These are phyloP conservation scores for Hansfordia pulvinata DNA, from an alignment of 2,329 filamentous ascomycete genomes.

Conservation along the genomic window DNA sequence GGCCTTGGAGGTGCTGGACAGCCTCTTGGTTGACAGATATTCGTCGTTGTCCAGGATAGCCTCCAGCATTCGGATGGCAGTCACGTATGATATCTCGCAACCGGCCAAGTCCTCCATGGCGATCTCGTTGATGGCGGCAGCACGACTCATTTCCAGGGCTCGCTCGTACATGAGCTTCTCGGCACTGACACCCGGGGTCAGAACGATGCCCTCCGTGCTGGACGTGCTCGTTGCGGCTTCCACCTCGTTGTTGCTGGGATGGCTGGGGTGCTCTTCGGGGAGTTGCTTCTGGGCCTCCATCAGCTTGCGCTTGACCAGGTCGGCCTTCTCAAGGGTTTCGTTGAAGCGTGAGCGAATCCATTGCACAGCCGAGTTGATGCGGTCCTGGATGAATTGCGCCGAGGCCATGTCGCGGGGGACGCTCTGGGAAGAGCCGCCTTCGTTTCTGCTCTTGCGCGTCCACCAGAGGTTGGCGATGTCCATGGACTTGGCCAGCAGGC, in stretches of 20 bases:
- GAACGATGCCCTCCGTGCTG: slow-evolving; percentile 63
- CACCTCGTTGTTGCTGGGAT: slow-evolving; percentile 63
- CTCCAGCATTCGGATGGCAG: slow-evolving; percentile 88
- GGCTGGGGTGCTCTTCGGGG: slow-evolving; percentile 71
- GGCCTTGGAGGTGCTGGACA: slow-evolving; percentile 24
- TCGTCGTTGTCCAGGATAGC: slow-evolving; percentile 82
- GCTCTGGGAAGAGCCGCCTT: slow-evolving; percentile 24
- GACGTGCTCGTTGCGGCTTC: slow-evolving; percentile 45
- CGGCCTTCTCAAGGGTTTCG: slow-evolving; percentile 90
- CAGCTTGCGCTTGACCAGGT: slow-evolving; percentile 80
- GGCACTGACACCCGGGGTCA: slow-evolving; percentile 82
- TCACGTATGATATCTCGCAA: slow-evolving; percentile 87
- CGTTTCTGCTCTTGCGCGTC: slow-evolving; percentile 60
- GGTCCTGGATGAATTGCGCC: slow-evolving; percentile 40
- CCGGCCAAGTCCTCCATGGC: slow-evolving; percentile 77
- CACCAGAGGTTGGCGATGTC: slow-evolving; percentile 91
- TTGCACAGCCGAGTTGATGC: slow-evolving; percentile 88
- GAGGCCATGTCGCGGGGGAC: slow-evolving; percentile 25
- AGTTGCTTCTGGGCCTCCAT: slow-evolving; percentile 75
- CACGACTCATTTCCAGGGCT: slow-evolving; percentile 89
- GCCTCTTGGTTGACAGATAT: slow-evolving; percentile 24
- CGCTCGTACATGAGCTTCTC: slow-evolving; percentile 98
- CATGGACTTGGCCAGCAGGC: slow-evolving; percentile 85
- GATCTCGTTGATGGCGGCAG: slow-evolving; percentile 90
- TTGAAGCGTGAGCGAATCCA: slow-evolving; percentile 94